Evolutionary conservation across 768 basidiomycete species (phyloP).

Genomic region (Rhodocollybia butyracea): DNA sequence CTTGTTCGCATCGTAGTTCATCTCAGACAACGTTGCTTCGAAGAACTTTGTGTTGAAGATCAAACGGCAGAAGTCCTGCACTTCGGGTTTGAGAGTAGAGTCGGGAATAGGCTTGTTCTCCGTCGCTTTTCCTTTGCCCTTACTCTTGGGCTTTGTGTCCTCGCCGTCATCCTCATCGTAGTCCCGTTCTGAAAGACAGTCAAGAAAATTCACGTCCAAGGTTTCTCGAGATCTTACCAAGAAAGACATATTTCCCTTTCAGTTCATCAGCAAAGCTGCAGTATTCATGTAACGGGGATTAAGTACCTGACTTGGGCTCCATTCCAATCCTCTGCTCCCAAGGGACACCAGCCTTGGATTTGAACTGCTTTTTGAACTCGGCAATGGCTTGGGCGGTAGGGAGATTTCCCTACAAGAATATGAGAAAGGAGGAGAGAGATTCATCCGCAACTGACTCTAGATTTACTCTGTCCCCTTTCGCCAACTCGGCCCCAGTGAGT

Average conservation of each 20-base stretch:
- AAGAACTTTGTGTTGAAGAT: conserved; percentile 55
- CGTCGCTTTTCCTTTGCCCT: conserved; percentile 22
- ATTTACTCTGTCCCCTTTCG: conserved; percentile 46
- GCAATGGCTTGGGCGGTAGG: conserved; percentile 31
- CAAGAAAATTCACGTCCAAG: not conserved
- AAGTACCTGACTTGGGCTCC: conserved; percentile 46
- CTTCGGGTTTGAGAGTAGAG: conserved; percentile 37
- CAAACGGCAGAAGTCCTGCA: conserved; percentile 46
- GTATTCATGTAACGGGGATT: not conserved
- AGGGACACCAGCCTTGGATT: conserved; percentile 41
- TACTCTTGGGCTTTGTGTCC: conserved; percentile 15
- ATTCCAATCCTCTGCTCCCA: conserved; percentile 54
- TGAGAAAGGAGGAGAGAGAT: not conserved
- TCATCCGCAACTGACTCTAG: conserved; percentile 33
- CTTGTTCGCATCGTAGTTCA: conserved; percentile 68
- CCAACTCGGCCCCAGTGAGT: conserved; percentile 66
- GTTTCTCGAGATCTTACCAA: conserved; percentile 35
- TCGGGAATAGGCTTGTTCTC: conserved; percentile 41
- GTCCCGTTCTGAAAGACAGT: conserved; percentile 37
- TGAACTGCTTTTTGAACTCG: conserved; percentile 63
- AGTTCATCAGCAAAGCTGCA: not conserved
- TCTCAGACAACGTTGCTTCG: conserved; percentile 50
- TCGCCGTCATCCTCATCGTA: conserved; percentile 50
- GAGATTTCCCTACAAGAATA: conserved; percentile 43
- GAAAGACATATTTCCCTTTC: conserved; percentile 56